Base-by-base conservation (phyloP, 2,329 filamentous ascomycete genomes). In the Salinomyces thailandicus region DNA sequence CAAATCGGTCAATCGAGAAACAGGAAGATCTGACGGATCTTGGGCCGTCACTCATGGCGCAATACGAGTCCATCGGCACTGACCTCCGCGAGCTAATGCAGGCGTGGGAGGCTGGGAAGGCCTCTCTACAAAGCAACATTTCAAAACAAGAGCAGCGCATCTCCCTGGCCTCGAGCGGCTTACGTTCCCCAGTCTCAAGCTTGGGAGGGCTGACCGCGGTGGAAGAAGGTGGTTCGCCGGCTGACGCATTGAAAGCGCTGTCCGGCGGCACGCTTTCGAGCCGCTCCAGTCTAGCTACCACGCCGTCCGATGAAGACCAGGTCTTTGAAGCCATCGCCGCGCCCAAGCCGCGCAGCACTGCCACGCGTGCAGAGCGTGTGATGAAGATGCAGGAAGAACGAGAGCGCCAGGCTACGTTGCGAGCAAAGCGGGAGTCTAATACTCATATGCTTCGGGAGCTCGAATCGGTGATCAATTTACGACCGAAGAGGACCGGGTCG, bases 1-100 rank as follows among this genome's bases (percentile, higher is more conserved):
- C 86, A 0, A 85, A 84, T 53, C 75, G 75, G 42, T 77, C 77
- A 29, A 62, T 94, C 18, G 83, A 93, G 51, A 77, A 81, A 49
- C 77, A 82, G 1, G 64, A 67, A 13, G 57, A 59, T 28, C 47
- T 58, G 12, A 55, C 55, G 14, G 83, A 93, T 47, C 72, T 94
- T 12, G 85, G 83, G 0, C 73, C 79, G 1, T 79, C 77, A 44
- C 70, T 96, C 26, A 79, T 94, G 71, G 65, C 78, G 15, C 91
- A 96, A 53, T 98, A 96, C 59, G 91, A 98, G 38, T 89, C 86
- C 4, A 93, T 98, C 45, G 91, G 91, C 2, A 71, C 79, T 17
- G 91, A 98, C 53, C 70, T 98, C 30, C 81, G 81, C 56, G 62
- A 60, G 30, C 53, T 70, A 13, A 58, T 68, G 35, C 62, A 66